Conservation (phyloP, 345 rosid genomes). For the Heritiera fomes region DNA sequence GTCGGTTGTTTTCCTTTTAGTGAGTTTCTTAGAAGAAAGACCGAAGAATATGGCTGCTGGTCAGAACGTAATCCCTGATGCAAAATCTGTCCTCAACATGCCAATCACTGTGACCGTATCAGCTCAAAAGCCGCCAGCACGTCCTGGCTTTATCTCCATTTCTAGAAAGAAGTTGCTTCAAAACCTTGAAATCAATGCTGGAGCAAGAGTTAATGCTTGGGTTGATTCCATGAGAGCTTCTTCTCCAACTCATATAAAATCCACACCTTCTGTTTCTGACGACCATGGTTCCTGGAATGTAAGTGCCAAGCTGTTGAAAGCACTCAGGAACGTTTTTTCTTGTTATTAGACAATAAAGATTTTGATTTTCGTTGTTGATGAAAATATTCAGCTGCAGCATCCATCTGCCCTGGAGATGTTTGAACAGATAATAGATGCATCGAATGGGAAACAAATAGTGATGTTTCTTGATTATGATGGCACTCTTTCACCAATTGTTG, state of each 20-base stretch:
- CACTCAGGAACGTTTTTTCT: neutral
- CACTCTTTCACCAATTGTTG: constrained; percentile 93
- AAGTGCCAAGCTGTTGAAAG: constrained; percentile 22
- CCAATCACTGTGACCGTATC: constrained; percentile 34
- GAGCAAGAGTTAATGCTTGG: constrained; percentile 64
- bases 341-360: neutral
- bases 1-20: constrained; percentile 24
- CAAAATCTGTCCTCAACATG: constrained; percentile 42
- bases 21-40: constrained; percentile 36
- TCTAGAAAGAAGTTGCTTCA: constrained; percentile 46
- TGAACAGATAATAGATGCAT: constrained; percentile 58
- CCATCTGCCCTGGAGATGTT: constrained; percentile 88
- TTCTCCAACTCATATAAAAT: constrained; percentile 80
- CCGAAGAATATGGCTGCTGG: constrained; percentile 36
- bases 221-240: constrained; percentile 89
- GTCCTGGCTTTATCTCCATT: constrained; percentile 47
- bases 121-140: constrained; percentile 57
- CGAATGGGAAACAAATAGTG: constrained; percentile 80
- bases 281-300: constrained; percentile 66
- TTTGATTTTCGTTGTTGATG: neutral
- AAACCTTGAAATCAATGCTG: constrained; percentile 63
- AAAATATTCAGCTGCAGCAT: constrained; percentile 48
- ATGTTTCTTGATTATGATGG: constrained; percentile 97
- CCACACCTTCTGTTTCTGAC: constrained; percentile 43
- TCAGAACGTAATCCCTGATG: constrained; percentile 58